A percentile compares a stretch with the other conserved stretches of the same genome.
Conservation (phyloP, 306 rosid genomes). For the Cucumis sativus region DNA sequence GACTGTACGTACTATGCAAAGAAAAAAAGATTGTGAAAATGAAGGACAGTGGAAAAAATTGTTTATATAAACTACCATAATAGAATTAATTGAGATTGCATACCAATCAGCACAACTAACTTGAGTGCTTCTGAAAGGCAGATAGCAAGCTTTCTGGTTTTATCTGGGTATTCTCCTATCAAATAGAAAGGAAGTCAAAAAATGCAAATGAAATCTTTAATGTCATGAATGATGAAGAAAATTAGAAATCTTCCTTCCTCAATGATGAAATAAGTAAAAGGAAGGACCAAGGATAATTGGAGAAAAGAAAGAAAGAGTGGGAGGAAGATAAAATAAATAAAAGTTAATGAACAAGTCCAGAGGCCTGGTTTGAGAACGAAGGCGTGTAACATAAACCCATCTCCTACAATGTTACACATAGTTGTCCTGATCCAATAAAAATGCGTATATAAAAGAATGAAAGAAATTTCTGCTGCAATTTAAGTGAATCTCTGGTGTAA, state of each 20-base stretch:
- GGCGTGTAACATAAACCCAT: background rate
- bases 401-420: background rate
- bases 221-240: background rate
- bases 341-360: background rate
- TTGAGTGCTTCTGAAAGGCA: conserved; percentile 72
- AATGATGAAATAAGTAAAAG: background rate
- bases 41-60: conserved; percentile 4
- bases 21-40: background rate
- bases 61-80: background rate
- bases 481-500: background rate
- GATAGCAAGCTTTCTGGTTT: conserved; percentile 46
- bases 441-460: background rate
- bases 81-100: conserved; percentile 8
- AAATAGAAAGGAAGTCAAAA: background rate
- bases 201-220: background rate
- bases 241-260: background rate
- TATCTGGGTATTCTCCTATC: conserved; percentile 60
- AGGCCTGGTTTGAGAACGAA: background rate
- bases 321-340: background rate
- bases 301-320: background rate
- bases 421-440: background rate
- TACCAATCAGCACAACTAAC: conserved; percentile 83
- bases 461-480: background rate
- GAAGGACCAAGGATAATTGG: background rate
- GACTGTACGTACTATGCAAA: background rate